These are phyloP conservation scores for Talaromyces proteolyticus DNA, from an alignment of 495 filamentous ascomycete genomes.

Conservation along the genomic window DNA sequence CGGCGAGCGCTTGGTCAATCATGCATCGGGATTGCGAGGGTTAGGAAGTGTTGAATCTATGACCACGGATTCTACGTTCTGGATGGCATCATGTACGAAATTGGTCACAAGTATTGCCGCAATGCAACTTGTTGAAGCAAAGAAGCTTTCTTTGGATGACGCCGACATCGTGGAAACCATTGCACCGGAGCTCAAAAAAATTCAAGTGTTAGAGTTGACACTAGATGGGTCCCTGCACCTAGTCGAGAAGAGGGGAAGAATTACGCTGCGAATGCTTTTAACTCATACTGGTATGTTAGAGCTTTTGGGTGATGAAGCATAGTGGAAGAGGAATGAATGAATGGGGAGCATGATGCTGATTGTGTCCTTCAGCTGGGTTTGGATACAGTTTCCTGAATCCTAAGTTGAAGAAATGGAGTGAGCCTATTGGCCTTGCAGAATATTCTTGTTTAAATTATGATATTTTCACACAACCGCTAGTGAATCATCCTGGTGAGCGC, in stretches of 20 bases:
- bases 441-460: constrained; percentile 45
- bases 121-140: constrained; percentile 52
- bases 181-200: constrained; percentile 37
- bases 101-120: constrained; percentile 42
- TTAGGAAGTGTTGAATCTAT: too few relatives aligned
- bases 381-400: too few relatives aligned
- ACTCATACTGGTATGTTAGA: constrained; percentile 21
- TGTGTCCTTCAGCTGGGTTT: too few relatives aligned
- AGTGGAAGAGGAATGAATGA: too few relatives aligned
- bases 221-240: too few relatives aligned
- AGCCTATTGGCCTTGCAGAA: too few relatives aligned
- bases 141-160: constrained; percentile 40
- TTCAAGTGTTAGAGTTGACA: too few relatives aligned
- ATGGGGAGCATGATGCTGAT: constrained; percentile 18
- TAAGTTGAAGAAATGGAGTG: too few relatives aligned
- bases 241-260: too few relatives aligned
- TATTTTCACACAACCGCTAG: constrained; percentile 38
- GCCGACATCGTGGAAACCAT: constrained; percentile 18
- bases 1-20: too few relatives aligned
- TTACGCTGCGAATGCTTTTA: constrained; percentile 53
- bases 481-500: constrained; percentile 45
- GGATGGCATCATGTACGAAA: constrained; percentile 51
- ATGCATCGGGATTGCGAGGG: too few relatives aligned
- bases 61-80: constrained; percentile 43
- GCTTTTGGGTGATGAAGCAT: neutral